Conservation (phyloP, 2,329 filamentous ascomycete genomes). For the Cladosporium halotolerans region DNA sequence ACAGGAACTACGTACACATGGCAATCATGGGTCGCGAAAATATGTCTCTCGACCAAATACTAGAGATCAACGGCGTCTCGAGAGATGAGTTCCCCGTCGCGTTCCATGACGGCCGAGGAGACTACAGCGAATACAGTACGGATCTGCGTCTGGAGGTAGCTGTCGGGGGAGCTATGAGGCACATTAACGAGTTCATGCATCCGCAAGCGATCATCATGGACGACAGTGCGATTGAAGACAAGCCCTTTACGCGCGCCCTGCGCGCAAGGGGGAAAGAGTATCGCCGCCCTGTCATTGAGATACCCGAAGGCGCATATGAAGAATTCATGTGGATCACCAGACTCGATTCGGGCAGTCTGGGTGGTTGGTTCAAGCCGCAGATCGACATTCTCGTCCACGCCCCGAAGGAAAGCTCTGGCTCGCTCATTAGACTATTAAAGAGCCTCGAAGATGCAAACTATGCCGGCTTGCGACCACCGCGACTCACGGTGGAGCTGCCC, state of each 20-base stretch:
- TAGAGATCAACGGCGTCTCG: conserved; percentile 72
- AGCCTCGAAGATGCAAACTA: conserved; percentile 75
- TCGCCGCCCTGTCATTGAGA: conserved; percentile 62
- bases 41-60: conserved; percentile 62
- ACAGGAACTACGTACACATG: conserved; percentile 72
- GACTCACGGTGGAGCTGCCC: conserved; percentile 80
- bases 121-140: conserved; percentile 63
- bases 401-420: conserved; percentile 62
- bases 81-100: conserved; percentile 58
- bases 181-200: conserved; percentile 67
- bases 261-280: conserved; percentile 48
- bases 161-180: conserved; percentile 58
- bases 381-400: conserved; percentile 84
- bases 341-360: conserved; percentile 66
- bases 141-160: conserved; percentile 62
- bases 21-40: conserved; percentile 68
- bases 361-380: conserved; percentile 68
- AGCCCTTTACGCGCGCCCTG: conserved; percentile 59
- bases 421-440: conserved; percentile 66
- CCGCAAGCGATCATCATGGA: conserved; percentile 74
- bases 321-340: conserved; percentile 70
- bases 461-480: conserved; percentile 60
- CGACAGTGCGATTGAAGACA: conserved; percentile 58
- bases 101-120: conserved; percentile 69
- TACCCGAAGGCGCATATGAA: conserved; percentile 59